These are phyloP conservation scores for Arthonia radiata DNA, from an alignment of 495 filamentous ascomycete genomes.

Conservation along the genomic window DNA sequence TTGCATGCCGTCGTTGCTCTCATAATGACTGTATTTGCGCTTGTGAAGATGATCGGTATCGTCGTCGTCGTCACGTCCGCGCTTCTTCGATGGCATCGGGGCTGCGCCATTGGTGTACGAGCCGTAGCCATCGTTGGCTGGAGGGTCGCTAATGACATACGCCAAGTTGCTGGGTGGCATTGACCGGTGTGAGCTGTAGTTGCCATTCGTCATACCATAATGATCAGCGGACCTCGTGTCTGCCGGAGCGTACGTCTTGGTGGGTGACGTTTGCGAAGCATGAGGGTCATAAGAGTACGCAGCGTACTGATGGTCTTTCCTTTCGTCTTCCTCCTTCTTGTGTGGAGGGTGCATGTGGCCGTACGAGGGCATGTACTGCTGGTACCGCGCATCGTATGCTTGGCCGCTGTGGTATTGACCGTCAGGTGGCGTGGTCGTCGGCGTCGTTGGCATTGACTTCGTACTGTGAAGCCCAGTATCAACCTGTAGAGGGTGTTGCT, in stretches of 20 bases:
- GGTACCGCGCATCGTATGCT: slow-evolving; percentile 29
- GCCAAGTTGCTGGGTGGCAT: slow-evolving; percentile 62
- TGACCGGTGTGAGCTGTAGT: slow-evolving; percentile 28
- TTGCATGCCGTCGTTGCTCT: no score
- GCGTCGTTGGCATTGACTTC: slow-evolving; percentile 80
- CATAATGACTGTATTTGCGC: no score
- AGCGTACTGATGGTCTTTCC: slow-evolving; percentile 32
- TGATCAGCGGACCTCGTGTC: slow-evolving; percentile 47
- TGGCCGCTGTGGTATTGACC: slow-evolving; percentile 37
- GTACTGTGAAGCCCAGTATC: slow-evolving; percentile 60
- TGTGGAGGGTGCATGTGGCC: slow-evolving; percentile 35
- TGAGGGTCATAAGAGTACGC: slow-evolving; percentile 48
- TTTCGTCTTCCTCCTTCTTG: slow-evolving; percentile 47
- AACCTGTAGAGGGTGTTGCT: slow-evolving; percentile 56
- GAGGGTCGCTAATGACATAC: slow-evolving; percentile 71
- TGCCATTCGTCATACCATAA: slow-evolving; percentile 63
- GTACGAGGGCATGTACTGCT: slow-evolving; percentile 44
- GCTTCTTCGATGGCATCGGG: slow-evolving; percentile 46
- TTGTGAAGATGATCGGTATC: slow-evolving; percentile 38
- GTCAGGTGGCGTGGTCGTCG: slow-evolving; percentile 79
- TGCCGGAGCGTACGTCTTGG: slow-evolving; percentile 54
- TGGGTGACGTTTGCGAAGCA: slow-evolving; percentile 54
- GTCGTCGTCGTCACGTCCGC: slow-evolving; percentile 56
- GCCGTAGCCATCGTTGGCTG: slow-evolving; percentile 41
- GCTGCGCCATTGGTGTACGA: slow-evolving; percentile 30